Evolutionary conservation across 2,329 filamentous ascomycete species (phyloP).

Genomic region (Chaetothyriales sp.): DNA sequence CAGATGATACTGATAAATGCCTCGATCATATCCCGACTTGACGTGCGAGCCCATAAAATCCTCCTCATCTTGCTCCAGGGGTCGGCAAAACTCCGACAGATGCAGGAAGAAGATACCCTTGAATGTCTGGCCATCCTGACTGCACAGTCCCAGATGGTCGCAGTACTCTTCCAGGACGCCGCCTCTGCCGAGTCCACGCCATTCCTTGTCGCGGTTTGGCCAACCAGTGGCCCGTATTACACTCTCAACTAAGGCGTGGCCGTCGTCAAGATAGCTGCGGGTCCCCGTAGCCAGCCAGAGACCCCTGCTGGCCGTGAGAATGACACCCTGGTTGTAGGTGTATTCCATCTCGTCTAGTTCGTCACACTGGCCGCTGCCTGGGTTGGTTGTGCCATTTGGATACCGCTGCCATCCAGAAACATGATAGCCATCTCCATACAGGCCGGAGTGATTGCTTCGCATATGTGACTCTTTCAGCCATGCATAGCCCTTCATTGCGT

Average conservation of each 20-base stretch:
- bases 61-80: slow-evolving; percentile 39
- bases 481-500: slow-evolving; percentile 62
- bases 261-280: slow-evolving; percentile 59
- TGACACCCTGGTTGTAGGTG: slow-evolving; percentile 88
- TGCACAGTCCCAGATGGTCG: slow-evolving; percentile 60
- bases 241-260: slow-evolving; percentile 59
- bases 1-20: slow-evolving; percentile 31
- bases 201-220: slow-evolving; percentile 35
- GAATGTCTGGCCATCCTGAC: slow-evolving; percentile 77
- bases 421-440: slow-evolving; percentile 84
- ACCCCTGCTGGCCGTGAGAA: slow-evolving; percentile 67
- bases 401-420: slow-evolving; percentile 48
- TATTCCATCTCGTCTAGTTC: slow-evolving; percentile 76
- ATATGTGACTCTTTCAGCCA: slow-evolving; percentile 74
- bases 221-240: slow-evolving; percentile 72
- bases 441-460: slow-evolving; percentile 52
- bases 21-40: slow-evolving; percentile 23
- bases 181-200: slow-evolving; percentile 62
- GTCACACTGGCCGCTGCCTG: slow-evolving; percentile 62
- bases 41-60: slow-evolving; percentile 26
- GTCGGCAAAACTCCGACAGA: slow-evolving; percentile 61
- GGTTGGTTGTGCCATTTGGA: slow-evolving; percentile 36
- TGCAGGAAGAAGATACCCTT: slow-evolving; percentile 95
- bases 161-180: slow-evolving; percentile 78
- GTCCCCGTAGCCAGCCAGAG: slow-evolving; percentile 68